Evolutionary conservation across 1,139 yeast genomes (phyloP).

Genomic region (Yamadazyma songkhlaensis): DNA sequence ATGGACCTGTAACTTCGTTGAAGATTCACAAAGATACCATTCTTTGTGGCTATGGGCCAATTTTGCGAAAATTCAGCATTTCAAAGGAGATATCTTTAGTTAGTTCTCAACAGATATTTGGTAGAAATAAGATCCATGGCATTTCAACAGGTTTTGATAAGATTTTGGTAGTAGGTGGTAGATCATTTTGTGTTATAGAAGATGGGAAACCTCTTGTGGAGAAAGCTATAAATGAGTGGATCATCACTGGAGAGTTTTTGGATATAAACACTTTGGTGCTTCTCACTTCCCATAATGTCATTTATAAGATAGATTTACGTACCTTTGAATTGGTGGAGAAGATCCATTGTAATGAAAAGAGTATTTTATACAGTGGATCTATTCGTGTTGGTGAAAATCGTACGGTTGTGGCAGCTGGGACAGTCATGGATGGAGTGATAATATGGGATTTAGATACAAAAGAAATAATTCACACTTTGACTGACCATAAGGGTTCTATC

Average conservation of each 20-base stretch:
- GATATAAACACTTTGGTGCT: constrained; percentile 41
- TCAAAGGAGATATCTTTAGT: constrained; percentile 28
- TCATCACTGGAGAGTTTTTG: constrained; percentile 54
- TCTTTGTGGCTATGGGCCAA: constrained; percentile 77
- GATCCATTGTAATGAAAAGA: constrained; percentile 64
- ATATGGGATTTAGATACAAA: constrained; percentile 63
- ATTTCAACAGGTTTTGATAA: constrained; percentile 40
- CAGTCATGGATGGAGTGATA: constrained; percentile 85
- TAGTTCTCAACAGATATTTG: constrained; percentile 48
- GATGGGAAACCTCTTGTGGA: constrained; percentile 45
- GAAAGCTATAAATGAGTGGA: constrained; percentile 71
- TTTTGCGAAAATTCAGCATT: constrained; percentile 51
- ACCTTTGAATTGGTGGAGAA: constrained; percentile 30
- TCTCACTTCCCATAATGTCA: constrained; percentile 79
- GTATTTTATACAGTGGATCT: constrained; percentile 85
- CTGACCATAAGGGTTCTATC: constrained; percentile 86
- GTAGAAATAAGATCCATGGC: constrained; percentile 77
- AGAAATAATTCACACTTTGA: constrained; percentile 51
- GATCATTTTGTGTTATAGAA: constrained; percentile 52
- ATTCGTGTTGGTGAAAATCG: constrained; percentile 46
- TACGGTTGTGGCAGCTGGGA: constrained; percentile 71
- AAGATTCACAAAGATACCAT: constrained; percentile 40
- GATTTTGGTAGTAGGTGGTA: constrained; percentile 66
- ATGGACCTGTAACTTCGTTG: constrained; percentile 76
- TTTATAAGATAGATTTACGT: constrained; percentile 45